These are phyloP conservation scores for Nigrograna mackinnonii DNA, from an alignment of 2,329 filamentous ascomycete species.

Conservation along the genomic window DNA sequence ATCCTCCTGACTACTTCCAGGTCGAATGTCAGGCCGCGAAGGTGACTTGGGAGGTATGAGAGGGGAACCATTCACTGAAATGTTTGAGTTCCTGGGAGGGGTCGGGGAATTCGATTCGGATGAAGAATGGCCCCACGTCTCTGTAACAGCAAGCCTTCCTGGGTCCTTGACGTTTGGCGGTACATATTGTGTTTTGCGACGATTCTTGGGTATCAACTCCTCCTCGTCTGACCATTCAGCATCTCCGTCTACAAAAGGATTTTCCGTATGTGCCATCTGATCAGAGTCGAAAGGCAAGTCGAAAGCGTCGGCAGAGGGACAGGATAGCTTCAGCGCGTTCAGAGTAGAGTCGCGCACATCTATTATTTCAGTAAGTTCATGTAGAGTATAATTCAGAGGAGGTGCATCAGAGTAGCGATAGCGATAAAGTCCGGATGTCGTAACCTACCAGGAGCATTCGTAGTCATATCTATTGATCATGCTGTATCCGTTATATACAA, in stretches of 20 bases:
- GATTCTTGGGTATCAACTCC: constrained; percentile 34
- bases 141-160: constrained; percentile 14
- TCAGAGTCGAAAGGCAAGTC: constrained; percentile 16
- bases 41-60: constrained; percentile 39
- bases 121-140: constrained; percentile 15
- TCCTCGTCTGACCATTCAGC: constrained; percentile 43
- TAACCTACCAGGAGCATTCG: constrained; percentile 15
- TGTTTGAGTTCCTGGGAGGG: constrained; percentile 12
- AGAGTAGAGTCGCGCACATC: constrained; percentile 42
- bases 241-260: constrained; percentile 31
- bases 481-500: constrained; percentile 5
- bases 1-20: constrained; percentile 39
- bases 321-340: constrained; percentile 38
- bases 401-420: background rate
- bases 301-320: constrained; percentile 39
- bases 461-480: constrained; percentile 17
- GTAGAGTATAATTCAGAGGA: background rate
- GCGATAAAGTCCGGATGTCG: background rate
- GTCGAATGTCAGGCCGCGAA: constrained; percentile 32
- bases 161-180: constrained; percentile 28
- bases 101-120: constrained; percentile 23
- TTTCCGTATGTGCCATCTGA: constrained; percentile 1
- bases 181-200: constrained; percentile 30
- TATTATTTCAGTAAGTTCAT: constrained; percentile 25
- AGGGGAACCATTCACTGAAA: constrained; percentile 25